Percentiles rank a stretch among this genome's conserved stretches.
Conservation (phyloP, 2,329 filamentous ascomycete species). For the Cladophialophora immunda region DNA sequence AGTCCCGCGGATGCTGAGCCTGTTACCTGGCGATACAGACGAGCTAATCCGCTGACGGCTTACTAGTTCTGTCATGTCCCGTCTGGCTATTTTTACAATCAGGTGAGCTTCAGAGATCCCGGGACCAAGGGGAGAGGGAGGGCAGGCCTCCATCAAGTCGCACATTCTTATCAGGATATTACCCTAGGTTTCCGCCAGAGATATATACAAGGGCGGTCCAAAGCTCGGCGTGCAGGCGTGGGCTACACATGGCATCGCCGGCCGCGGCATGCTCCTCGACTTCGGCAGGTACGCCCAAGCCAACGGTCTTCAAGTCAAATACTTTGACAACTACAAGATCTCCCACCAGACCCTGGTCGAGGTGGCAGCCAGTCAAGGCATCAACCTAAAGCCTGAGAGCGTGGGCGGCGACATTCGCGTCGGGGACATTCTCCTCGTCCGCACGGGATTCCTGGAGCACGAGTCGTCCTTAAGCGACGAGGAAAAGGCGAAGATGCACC, state of each 20-base stretch:
- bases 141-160: background rate
- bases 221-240: background rate
- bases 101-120: background rate
- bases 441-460: conserved; percentile 68
- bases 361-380: conserved; percentile 63
- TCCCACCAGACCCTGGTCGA: conserved; percentile 63
- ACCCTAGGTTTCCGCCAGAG: background rate
- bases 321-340: conserved; percentile 35
- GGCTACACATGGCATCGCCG: conserved; percentile 3
- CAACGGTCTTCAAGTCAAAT: background rate
- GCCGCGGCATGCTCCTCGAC: background rate
- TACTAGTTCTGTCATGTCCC: background rate
- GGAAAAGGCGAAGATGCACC: conserved; percentile 44
- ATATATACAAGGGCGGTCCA: background rate
- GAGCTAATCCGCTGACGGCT: background rate
- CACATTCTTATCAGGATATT: background rate
- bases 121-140: background rate
- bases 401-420: conserved; percentile 54
- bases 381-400: background rate
- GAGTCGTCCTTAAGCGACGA: conserved; percentile 57
- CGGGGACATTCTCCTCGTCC: conserved; percentile 72
- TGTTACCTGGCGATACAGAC: conserved; percentile 57
- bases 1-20: conserved; percentile 44
- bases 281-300: background rate
- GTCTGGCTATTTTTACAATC: background rate